phyloP scores from a whole-genome alignment of 148 eudicot genomes.

The Vaccinium darrowii region DNA sequence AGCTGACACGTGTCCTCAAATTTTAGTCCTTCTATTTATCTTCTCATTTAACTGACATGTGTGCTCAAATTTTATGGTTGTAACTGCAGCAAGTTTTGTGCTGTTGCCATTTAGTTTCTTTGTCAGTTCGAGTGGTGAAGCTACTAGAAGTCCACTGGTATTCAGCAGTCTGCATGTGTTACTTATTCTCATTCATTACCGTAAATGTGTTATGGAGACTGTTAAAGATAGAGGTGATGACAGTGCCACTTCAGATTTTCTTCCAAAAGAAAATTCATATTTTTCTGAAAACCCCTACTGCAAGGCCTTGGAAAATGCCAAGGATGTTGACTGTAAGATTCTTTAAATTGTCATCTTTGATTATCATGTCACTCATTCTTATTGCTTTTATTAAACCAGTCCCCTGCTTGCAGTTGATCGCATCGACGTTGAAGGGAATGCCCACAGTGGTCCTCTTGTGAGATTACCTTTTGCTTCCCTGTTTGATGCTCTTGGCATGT shows the following conservation, averaged over 20 bases:
- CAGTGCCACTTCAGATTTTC: constrained; percentile 40
- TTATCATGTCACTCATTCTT: neutral
- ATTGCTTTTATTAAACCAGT: constrained; percentile 23
- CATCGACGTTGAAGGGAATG: constrained; percentile 73
- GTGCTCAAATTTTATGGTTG: constrained; percentile 42
- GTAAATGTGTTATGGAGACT: constrained; percentile 49
- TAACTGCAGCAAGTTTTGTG: constrained; percentile 79
- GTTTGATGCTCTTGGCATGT: constrained; percentile 93
- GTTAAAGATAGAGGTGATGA: constrained; percentile 33
- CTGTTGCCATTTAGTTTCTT: constrained; percentile 69
- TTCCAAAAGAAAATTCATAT: constrained; percentile 44
- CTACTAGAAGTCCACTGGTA: constrained; percentile 62
- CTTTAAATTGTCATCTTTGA: constrained; percentile 10
- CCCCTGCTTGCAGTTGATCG: constrained; percentile 73
- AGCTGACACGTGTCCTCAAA: neutral
- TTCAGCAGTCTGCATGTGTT: constrained; percentile 72
- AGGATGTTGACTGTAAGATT: constrained; percentile 74
- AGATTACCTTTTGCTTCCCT: constrained; percentile 89
- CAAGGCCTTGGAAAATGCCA: constrained; percentile 79
- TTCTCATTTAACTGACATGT: constrained; percentile 26
- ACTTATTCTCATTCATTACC: constrained; percentile 78
- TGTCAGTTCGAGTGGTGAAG: constrained; percentile 56
- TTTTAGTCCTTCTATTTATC: neutral
- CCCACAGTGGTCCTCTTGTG: constrained; percentile 60
- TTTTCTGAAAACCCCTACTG: constrained; percentile 71